Evolutionary conservation across 2,329 filamentous ascomycete genomes (phyloP), one percentile per base, ranked within the genome.

Genomic region (Davidsoniella neocaledoniae): DNA sequence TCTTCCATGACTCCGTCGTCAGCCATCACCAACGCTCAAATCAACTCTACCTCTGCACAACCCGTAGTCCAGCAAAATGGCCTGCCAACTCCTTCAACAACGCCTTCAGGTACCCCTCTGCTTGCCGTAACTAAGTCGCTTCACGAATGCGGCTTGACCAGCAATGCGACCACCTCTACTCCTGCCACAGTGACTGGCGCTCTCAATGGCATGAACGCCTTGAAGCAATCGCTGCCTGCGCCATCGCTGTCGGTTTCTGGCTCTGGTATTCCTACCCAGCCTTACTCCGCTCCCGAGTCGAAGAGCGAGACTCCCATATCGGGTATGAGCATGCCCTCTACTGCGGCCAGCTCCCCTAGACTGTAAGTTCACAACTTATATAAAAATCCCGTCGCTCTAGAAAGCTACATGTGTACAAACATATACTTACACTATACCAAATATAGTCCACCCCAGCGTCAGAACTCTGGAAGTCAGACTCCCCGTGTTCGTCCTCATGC

Each of bases 401-500:
- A 29, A 33, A 33, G 29, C 29, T 33, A 9, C 10, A 33, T 12
- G 1, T 33, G 4, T 9, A 33, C 6, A 10, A 33, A 46, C 50
- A 37, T 9, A 40, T 40, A 40, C 38, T 16, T 21, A 40, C 5
- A 40, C 5, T 5, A 8, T 48, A 56, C 37, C 42, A 48, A 45
- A 17, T 54, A 61, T 58, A 86, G 83, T 58, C 76, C 75, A 46
- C 79, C 82, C 1, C 64, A 80, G 54, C 70, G 83, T 60, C 81
- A 83, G 60, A 84, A 81, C 58, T 91, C 86, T 9, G 82, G 82
- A 52, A 73, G 72, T 46, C 79, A 80, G 23, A 94, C 88, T 5
- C 87, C 88, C 25, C 74, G 83, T 55, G 74, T 86, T 45, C 78
- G 82, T 56, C 75, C 81, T 19, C 86, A 93, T 64, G 87, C 91